Base-by-base conservation (phyloP, 2,329 filamentous ascomycete genomes). In the Talaromyces albobiverticillius region DNA sequence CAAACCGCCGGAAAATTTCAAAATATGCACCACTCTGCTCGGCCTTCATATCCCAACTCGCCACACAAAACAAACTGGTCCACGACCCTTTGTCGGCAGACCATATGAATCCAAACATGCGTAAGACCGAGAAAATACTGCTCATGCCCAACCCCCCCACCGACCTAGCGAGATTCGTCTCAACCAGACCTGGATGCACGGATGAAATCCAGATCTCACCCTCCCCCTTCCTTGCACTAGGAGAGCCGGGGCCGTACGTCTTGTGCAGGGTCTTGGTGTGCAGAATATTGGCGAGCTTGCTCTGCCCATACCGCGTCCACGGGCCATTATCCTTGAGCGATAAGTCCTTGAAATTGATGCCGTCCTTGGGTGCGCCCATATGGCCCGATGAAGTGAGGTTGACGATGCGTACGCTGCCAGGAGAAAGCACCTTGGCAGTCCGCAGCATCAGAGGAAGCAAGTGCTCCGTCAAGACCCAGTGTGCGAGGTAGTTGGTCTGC, bases 271-370 rank as follows among this genome's bases (percentile, higher is more conserved):
- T 67, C 56, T 64, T 69, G n/a, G 69, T 59, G 59, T 76, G 73
- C 40, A 78, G 64, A 20, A 78, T 64, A 52, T 78, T 78, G 51
- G 71, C 75, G 7, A 77, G 71, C 62, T 79, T 79, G 61, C 66
- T 69, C 61, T 77, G 74, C n/a, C 72, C 74, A 61, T 79, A 79
- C 14, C 73, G 68, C 53, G 67, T 64, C 71, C 61, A 70, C 51
- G 57, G n/a, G 6, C 67, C 64, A 18, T 62, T 60, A 56, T 73
- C 18, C 36, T 48, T 55, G n/a, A 60, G 51, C 22, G 31, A 57
- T 16, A 48, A 22, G 42, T 62, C 56, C 3, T 56, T 48, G 22
- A 62, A 61, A 41, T 58, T 47, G 32, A 62, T 58, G 11, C 57
- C 56, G 9, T 32, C 42, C 32, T 59, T 59, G 3, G 51, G 55